phyloP scores from a whole-genome alignment of 495 filamentous ascomycete genomes.

The Immersiella caudata region DNA sequence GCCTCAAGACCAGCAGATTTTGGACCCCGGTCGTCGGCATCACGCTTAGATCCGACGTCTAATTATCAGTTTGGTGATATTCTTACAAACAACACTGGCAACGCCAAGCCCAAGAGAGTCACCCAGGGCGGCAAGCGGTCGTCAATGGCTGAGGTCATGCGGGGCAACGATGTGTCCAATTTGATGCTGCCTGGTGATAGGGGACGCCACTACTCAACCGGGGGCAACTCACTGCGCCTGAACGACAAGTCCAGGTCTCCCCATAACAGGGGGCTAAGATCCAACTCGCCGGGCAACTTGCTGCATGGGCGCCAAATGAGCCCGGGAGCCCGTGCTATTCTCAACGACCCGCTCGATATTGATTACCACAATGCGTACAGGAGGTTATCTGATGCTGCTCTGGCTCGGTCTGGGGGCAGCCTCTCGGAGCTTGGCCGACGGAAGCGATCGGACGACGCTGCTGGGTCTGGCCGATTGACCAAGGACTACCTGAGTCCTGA shows the following conservation, averaged over 20 bases:
- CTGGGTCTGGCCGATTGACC: conserved; percentile 63
- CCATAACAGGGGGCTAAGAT: conserved; percentile 56
- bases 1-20: conserved; percentile 47
- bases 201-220: conserved; percentile 51
- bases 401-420: conserved; percentile 57
- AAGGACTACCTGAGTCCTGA: conserved; percentile 71
- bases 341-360: conserved; percentile 56
- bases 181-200: conserved; percentile 48
- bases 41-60: conserved; percentile 45
- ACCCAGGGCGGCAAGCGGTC: conserved; percentile 43
- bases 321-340: conserved; percentile 43
- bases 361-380: conserved; percentile 63
- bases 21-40: conserved; percentile 38
- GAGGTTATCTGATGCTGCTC: conserved; percentile 65
- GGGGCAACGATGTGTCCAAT: conserved; percentile 47
- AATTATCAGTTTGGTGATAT: conserved; percentile 59
- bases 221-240: conserved; percentile 41
- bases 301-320: conserved; percentile 43
- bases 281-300: conserved; percentile 57
- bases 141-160: conserved; percentile 55
- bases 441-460: conserved; percentile 46
- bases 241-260: conserved; percentile 62
- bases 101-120: conserved; percentile 46
- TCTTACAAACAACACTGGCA: conserved; percentile 50
- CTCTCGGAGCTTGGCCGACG: conserved; percentile 55